Evolutionary conservation across 768 basidiomycete genomes (phyloP).

Genomic region (Mycena rosella): DNA sequence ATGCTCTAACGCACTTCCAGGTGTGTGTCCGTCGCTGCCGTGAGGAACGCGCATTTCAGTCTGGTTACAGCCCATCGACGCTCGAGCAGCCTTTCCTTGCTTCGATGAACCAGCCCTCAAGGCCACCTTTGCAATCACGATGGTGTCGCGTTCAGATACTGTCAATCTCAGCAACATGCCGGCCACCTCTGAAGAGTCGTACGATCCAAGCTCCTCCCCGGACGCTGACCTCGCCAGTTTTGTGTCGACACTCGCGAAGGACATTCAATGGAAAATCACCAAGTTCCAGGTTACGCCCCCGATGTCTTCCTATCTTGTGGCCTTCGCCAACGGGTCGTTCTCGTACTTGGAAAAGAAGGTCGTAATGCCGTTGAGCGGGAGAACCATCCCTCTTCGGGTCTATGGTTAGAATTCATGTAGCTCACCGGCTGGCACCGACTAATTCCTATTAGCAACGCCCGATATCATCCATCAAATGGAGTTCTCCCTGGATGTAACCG

Average conservation of each 20-base stretch:
- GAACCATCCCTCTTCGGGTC: slow-evolving; percentile 83
- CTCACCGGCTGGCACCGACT: background rate
- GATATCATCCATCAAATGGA: slow-evolving; percentile 87
- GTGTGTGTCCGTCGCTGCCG: slow-evolving; percentile 46
- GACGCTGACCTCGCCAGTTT: slow-evolving; percentile 27
- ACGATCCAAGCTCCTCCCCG: slow-evolving; percentile 48
- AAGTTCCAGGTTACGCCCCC: slow-evolving; percentile 85
- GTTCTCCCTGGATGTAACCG: slow-evolving; percentile 90
- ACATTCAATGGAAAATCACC: slow-evolving; percentile 80
- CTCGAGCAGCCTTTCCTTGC: slow-evolving; percentile 86
- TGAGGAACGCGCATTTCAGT: background rate
- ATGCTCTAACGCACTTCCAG: slow-evolving; percentile 93
- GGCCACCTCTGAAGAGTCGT: slow-evolving; percentile 65
- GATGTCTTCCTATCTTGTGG: slow-evolving; percentile 93
- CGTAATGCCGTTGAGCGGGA: slow-evolving; percentile 83
- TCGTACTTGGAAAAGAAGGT: slow-evolving; percentile 79
- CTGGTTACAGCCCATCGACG: slow-evolving; percentile 78
- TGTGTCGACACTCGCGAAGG: slow-evolving; percentile 36
- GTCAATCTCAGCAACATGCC: slow-evolving; percentile 93
- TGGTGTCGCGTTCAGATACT: slow-evolving; percentile 82
- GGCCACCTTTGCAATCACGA: slow-evolving; percentile 80
- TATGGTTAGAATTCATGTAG: slow-evolving; percentile 55
- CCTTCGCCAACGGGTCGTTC: slow-evolving; percentile 88
- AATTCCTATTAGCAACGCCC: slow-evolving; percentile 69
- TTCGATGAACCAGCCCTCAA: slow-evolving; percentile 61